phyloP scores from a whole-genome alignment of 495 filamentous ascomycete species.

The Alectoria sarmentosa region DNA sequence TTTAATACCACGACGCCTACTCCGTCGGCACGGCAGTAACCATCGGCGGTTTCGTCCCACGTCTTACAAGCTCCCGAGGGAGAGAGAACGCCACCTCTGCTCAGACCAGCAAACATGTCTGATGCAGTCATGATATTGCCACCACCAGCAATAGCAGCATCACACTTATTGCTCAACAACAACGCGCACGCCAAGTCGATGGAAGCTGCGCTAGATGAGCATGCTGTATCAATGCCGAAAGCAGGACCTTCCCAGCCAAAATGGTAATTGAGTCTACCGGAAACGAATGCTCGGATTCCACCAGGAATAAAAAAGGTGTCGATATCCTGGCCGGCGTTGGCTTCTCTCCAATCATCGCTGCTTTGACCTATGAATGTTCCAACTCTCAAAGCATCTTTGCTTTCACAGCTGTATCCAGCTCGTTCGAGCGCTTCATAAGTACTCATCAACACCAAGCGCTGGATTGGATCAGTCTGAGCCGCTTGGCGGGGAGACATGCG shows the following conservation, averaged over 20 bases:
- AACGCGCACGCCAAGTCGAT: constrained; percentile 36
- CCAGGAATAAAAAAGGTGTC: constrained; percentile 31
- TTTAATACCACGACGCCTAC: constrained; percentile 41
- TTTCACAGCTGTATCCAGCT: too few species aligned
- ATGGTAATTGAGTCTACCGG: constrained; percentile 29
- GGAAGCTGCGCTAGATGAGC: constrained; percentile 39
- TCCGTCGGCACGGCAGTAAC: constrained; percentile 38
- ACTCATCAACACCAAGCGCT: constrained; percentile 42
- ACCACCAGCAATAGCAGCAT: constrained; percentile 37
- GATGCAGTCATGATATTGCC: constrained; percentile 37
- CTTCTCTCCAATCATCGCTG: constrained; percentile 28
- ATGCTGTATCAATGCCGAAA: constrained; percentile 41
- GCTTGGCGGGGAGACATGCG: constrained; percentile 41
- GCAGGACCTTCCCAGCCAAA: constrained; percentile 47
- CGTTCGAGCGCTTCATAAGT: constrained; percentile 46
- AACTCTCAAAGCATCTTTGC: constrained; percentile 32
- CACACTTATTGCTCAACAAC: constrained; percentile 31
- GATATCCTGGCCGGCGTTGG: too few species aligned
- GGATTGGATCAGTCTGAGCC: constrained; percentile 46
- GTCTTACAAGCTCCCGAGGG: constrained; percentile 46
- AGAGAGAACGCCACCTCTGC: constrained; percentile 26
- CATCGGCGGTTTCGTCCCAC: constrained; percentile 38
- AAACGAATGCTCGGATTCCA: constrained; percentile 27
- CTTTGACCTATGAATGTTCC: constrained; percentile 35
- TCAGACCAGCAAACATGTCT: constrained; percentile 32